phyloP scores from a whole-genome alignment of 352 stramenopile species.

The Phytophthora cactorum region DNA sequence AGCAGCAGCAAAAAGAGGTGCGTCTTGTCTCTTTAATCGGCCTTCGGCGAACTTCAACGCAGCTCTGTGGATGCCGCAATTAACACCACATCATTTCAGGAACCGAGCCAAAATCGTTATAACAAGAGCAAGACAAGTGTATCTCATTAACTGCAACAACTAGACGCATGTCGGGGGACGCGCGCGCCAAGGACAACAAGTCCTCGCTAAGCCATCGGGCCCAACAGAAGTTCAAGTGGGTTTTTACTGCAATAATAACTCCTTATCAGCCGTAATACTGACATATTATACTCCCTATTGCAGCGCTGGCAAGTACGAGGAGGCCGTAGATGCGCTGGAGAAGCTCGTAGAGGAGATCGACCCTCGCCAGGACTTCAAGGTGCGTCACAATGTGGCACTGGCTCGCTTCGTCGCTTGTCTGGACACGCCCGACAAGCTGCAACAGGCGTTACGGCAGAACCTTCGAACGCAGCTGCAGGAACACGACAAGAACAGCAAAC shows the following conservation, averaged over 20 bases:
- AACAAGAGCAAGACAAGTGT: slow-evolving; percentile 13
- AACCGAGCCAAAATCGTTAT: slow-evolving; percentile 1
- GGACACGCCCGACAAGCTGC: slow-evolving; percentile 72
- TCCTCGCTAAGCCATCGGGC: slow-evolving; percentile 85
- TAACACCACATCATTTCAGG: slow-evolving; percentile 10
- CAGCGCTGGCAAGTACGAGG: slow-evolving; percentile 86
- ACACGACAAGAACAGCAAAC: slow-evolving; percentile 39
- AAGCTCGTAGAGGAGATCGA: slow-evolving; percentile 86
- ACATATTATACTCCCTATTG: slow-evolving; percentile 1
- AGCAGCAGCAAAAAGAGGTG: slow-evolving; percentile 19
- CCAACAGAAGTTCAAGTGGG: slow-evolving; percentile 90
- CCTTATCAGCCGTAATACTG: slow-evolving; percentile 7
- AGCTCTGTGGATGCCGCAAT: slow-evolving; percentile 12
- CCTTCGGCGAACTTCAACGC: neutral
- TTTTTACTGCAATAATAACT: slow-evolving; percentile 17
- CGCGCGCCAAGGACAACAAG: slow-evolving; percentile 78
- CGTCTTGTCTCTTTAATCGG: slow-evolving; percentile 10
- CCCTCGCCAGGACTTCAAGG: slow-evolving; percentile 76
- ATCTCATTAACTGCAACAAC: slow-evolving; percentile 14
- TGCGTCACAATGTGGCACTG: slow-evolving; percentile 86
- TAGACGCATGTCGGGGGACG: slow-evolving; percentile 57
- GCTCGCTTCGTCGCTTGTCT: slow-evolving; percentile 70
- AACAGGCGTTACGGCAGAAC: slow-evolving; percentile 71
- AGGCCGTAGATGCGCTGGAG: slow-evolving; percentile 83
- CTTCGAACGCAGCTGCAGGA: slow-evolving; percentile 75